A percentile compares a stretch with the other conserved stretches of the same genome.
Evolutionary conservation across 495 filamentous ascomycete species (phyloP).

Genomic region (Haplographium delicatum): DNA sequence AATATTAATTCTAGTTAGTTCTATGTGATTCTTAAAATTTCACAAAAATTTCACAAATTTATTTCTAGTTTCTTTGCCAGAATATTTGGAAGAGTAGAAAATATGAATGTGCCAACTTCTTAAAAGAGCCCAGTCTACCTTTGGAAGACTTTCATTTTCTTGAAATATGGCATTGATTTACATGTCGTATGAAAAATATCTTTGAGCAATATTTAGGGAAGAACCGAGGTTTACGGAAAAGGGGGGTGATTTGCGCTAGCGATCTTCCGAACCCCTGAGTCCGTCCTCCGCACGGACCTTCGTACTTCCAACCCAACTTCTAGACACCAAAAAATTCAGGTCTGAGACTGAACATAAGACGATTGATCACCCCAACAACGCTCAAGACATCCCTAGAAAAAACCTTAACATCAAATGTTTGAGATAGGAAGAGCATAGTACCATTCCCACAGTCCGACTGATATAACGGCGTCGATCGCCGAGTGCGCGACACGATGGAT

Average conservation of each 20-base stretch:
- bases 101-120: no score
- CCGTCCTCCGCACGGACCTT: neutral
- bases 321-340: neutral
- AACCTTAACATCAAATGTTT: neutral
- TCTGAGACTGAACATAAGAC: neutral
- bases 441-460: neutral
- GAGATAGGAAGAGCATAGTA: neutral
- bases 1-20: no score
- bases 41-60: no score
- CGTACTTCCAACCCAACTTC: conserved; percentile 1
- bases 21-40: no score
- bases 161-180: no score
- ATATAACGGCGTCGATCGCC: neutral
- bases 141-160: no score
- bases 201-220: no score
- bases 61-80: no score
- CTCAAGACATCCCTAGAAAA: neutral
- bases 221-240: no score
- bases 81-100: no score
- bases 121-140: no score
- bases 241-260: neutral
- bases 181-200: no score
- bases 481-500: conserved; percentile 20
- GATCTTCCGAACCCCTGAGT: neutral
- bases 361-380: neutral